These are phyloP conservation scores for Candida verbasci DNA, from an alignment of 805 yeast species.

Conservation along the genomic window DNA sequence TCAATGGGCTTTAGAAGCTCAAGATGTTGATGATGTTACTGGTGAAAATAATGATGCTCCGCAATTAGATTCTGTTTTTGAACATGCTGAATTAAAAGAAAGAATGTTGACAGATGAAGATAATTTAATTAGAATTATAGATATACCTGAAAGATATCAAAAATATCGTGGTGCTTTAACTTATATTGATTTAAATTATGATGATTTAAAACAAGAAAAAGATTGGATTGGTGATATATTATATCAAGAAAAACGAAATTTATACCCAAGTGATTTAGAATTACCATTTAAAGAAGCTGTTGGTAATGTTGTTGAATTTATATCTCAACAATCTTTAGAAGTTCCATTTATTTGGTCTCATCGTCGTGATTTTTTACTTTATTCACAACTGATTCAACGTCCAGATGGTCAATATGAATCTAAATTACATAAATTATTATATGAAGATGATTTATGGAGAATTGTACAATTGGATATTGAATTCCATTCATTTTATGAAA, in stretches of 20 bases:
- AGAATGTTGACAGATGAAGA: slow-evolving; percentile 90
- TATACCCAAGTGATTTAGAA: slow-evolving; percentile 34
- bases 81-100: slow-evolving; percentile 87
- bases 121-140: slow-evolving; percentile 78
- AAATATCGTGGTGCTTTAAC: slow-evolving; percentile 63
- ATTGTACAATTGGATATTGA: slow-evolving; percentile 83
- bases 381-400: slow-evolving; percentile 43
- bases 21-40: slow-evolving; percentile 55
- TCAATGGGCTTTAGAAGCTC: slow-evolving; percentile 96
- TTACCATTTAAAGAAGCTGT: slow-evolving; percentile 67
- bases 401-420: slow-evolving; percentile 32
- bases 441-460: slow-evolving; percentile 90
- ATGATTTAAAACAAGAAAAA: slow-evolving; percentile 68
- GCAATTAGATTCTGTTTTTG: slow-evolving; percentile 85
- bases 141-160: slow-evolving; percentile 91
- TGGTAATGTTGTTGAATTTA: slow-evolving; percentile 61
- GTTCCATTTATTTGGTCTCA: slow-evolving; percentile 96
- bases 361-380: slow-evolving; percentile 81
- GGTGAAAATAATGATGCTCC: slow-evolving; percentile 52
- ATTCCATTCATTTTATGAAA: slow-evolving; percentile 78
- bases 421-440: slow-evolving; percentile 48
- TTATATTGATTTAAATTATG: slow-evolving; percentile 62
- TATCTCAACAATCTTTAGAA: slow-evolving; percentile 75
- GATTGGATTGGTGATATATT: slow-evolving; percentile 74
- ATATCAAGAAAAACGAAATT: slow-evolving; percentile 49